These are phyloP conservation scores for Paecilomyces dactylethromorphus DNA, from an alignment of 2,329 filamentous ascomycete genomes.

Conservation along the genomic window DNA sequence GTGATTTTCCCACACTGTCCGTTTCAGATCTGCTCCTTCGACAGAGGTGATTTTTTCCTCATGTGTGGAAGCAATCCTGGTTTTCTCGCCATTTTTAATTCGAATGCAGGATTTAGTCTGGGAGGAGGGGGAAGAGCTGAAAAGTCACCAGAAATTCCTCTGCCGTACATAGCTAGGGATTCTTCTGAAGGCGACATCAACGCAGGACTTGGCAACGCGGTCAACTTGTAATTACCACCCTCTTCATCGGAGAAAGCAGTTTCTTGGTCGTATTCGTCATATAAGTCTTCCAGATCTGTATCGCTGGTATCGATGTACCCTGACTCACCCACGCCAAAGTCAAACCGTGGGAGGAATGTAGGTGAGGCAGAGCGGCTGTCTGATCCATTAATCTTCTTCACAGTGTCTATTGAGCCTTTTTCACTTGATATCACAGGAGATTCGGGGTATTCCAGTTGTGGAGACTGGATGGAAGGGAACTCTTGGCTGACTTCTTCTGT, in stretches of 20 bases:
- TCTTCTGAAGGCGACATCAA: background rate
- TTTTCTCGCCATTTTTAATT: too few relatives aligned
- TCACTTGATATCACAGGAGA: background rate
- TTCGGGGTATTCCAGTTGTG: background rate
- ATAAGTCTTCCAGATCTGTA: slow-evolving; percentile 8
- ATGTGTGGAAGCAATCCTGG: background rate
- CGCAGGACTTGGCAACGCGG: background rate
- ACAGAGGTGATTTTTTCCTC: background rate
- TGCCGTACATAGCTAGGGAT: background rate
- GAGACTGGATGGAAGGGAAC: background rate
- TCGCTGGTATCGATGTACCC: slow-evolving; percentile 8
- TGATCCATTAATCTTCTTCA: background rate
- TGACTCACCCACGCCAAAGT: slow-evolving; percentile 6
- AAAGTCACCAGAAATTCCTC: background rate
- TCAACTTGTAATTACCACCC: background rate
- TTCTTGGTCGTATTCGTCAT: slow-evolving; percentile 2
- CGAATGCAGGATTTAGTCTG: background rate
- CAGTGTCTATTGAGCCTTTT: background rate
- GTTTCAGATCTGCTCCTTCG: background rate
- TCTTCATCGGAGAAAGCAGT: slow-evolving; percentile 1
- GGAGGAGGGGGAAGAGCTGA: background rate
- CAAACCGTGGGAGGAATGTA: slow-evolving; percentile 2
- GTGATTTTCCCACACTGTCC: background rate
- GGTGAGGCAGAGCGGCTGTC: slow-evolving; percentile 1
- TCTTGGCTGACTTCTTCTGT: background rate